A percentile compares a stretch with the other conserved stretches of the same genome.
These are phyloP conservation scores for Naganishia sp. DNA, from an alignment of 1,284 basidiomycete genomes.

Conservation along the genomic window DNA sequence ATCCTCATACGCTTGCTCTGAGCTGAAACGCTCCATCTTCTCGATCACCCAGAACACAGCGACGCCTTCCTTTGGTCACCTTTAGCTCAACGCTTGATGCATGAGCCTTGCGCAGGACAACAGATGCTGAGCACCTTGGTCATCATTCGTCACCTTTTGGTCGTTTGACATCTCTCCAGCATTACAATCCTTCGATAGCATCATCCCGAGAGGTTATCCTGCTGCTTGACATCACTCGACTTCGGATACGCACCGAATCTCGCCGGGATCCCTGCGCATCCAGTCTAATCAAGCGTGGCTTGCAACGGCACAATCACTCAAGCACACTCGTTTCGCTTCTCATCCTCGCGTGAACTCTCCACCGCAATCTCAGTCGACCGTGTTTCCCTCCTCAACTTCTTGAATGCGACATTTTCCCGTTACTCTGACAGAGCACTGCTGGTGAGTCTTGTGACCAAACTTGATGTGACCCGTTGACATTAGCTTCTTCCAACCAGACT, in stretches of 20 bases:
- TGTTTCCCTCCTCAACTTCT: background rate
- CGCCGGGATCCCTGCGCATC: background rate
- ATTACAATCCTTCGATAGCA: background rate
- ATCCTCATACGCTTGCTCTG: background rate
- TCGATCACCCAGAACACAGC: background rate
- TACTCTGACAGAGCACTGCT: background rate
- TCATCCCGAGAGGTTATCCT: background rate
- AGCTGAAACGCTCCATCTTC: constrained; percentile 10
- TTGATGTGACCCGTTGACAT: background rate
- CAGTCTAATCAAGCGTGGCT: background rate
- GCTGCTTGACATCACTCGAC: background rate
- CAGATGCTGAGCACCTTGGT: constrained; percentile 12
- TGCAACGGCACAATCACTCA: background rate
- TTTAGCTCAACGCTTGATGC: constrained; percentile 28
- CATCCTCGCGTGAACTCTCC: background rate
- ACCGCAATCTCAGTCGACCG: background rate
- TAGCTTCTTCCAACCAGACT: background rate
- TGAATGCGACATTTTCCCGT: background rate
- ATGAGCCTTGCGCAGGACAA: constrained; percentile 8
- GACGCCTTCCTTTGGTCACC: constrained; percentile 17
- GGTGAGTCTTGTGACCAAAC: background rate
- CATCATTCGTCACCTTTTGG: background rate
- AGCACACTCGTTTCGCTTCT: background rate
- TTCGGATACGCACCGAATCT: background rate
- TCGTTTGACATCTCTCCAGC: background rate